These are phyloP conservation scores for Phaseolus lunatus DNA, from an alignment of 306 rosid genomes.

Conservation along the genomic window DNA sequence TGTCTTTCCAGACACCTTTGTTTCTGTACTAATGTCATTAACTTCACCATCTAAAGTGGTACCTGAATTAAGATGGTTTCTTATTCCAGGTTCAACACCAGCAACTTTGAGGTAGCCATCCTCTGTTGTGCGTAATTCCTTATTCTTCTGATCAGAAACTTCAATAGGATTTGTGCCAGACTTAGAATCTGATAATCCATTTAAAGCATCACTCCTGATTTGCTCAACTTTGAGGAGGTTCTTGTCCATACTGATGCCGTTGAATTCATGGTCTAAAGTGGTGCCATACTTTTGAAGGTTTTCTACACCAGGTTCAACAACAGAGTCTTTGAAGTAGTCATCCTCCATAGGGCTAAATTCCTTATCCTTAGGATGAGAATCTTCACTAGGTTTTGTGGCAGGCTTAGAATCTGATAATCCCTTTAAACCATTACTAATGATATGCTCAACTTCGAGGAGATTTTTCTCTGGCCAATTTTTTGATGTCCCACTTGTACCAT, in stretches of 20 bases:
- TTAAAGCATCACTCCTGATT: slow-evolving; percentile 16
- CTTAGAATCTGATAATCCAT: slow-evolving; percentile 51
- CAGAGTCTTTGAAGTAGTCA: slow-evolving; percentile 45
- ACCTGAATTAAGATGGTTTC: slow-evolving; percentile 48
- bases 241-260: slow-evolving; percentile 39
- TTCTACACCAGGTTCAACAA: slow-evolving; percentile 44
- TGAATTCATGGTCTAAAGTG: slow-evolving; percentile 53
- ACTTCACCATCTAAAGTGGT: slow-evolving; percentile 51
- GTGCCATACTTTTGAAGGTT: slow-evolving; percentile 47
- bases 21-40: slow-evolving; percentile 46
- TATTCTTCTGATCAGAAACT: slow-evolving; percentile 52
- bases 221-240: slow-evolving; percentile 68
- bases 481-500: slow-evolving; percentile 43
- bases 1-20: slow-evolving; percentile 46
- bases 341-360: slow-evolving; percentile 46
- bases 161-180: slow-evolving; percentile 45
- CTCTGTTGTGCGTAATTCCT: slow-evolving; percentile 46
- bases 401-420: slow-evolving; percentile 53
- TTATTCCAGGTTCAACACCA: slow-evolving; percentile 39
- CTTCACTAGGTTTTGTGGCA: slow-evolving; percentile 44
- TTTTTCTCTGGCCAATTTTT: slow-evolving; percentile 73
- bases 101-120: slow-evolving; percentile 45
- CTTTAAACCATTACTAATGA: slow-evolving; percentile 49
- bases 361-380: slow-evolving; percentile 52
- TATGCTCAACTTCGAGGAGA: slow-evolving; percentile 63